A percentile compares a stretch with the other conserved stretches of the same genome.
These are phyloP conservation scores for Trichoderma afroharzianum DNA, from an alignment of 2,329 filamentous ascomycete species.

Conservation along the genomic window DNA sequence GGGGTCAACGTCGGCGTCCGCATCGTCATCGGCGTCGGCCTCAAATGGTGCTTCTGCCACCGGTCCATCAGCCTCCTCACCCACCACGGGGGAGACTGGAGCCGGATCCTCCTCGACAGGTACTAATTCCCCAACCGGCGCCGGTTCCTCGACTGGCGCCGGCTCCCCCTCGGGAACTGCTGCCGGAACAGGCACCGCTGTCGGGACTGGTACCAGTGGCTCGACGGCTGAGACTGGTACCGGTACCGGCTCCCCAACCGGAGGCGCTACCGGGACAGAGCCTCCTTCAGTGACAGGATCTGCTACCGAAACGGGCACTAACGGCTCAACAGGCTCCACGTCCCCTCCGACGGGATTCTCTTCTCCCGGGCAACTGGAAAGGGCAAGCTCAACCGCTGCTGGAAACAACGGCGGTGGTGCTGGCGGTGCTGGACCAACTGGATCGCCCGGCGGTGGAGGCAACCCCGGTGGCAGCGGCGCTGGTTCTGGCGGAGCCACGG, in stretches of 20 bases:
- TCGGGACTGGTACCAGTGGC: background rate
- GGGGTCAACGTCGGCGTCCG: background rate
- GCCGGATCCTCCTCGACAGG: background rate
- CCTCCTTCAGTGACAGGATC: background rate
- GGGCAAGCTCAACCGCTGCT: background rate
- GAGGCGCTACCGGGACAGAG: background rate
- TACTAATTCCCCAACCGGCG: background rate
- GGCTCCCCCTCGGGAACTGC: background rate
- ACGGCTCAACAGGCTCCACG: background rate
- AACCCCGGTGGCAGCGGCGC: background rate
- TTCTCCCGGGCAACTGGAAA: background rate
- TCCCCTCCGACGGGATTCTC: background rate
- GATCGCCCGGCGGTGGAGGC: background rate
- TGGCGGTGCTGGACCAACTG: constrained; percentile 1
- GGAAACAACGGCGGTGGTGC: background rate
- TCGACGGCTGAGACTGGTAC: background rate
- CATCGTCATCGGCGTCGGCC: background rate
- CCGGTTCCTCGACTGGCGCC: background rate
- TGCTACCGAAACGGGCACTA: background rate
- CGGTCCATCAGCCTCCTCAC: background rate
- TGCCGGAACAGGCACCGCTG: background rate
- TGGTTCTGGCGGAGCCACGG: background rate
- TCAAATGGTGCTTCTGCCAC: background rate
- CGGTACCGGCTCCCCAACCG: background rate
- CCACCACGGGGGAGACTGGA: background rate